Evolutionary conservation across 176 grass and related monocot species (phyloP).

Genomic region (Thinopyrum elongatum): DNA sequence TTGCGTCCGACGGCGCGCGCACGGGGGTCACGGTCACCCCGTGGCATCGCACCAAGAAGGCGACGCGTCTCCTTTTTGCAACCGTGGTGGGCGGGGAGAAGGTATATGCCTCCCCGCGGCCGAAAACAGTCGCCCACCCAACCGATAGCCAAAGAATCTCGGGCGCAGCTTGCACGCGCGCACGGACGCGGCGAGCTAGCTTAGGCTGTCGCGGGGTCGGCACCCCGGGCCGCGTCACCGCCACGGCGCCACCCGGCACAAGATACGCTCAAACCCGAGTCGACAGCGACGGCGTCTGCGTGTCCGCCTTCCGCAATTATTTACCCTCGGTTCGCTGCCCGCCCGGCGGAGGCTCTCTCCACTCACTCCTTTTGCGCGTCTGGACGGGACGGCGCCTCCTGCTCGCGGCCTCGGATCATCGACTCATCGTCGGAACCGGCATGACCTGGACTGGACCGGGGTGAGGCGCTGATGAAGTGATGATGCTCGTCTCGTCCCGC

Average conservation of each 20-base stretch:
- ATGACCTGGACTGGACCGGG: neutral
- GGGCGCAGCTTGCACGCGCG: neutral
- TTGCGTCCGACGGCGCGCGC: neutral
- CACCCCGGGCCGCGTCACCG: neutral
- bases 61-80: neutral
- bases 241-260: neutral
- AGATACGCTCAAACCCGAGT: neutral
- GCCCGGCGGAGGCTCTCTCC: neutral
- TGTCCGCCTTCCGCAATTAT: neutral
- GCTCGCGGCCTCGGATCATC: neutral
- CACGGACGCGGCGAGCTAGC: neutral
- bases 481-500: too few species aligned
- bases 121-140: neutral
- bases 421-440: too few species aligned
- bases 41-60: neutral
- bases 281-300: neutral
- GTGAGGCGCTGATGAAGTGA: neutral
- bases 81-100: neutral
- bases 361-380: neutral
- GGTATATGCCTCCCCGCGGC: neutral
- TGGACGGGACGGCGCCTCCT: conserved; percentile 21
- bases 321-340: neutral
- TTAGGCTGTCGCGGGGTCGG: neutral
- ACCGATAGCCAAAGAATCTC: conserved; percentile 14
- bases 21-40: neutral